Evolutionary conservation across 1,139 yeast species (phyloP).

Genomic region (Pneumocystis sp.): DNA sequence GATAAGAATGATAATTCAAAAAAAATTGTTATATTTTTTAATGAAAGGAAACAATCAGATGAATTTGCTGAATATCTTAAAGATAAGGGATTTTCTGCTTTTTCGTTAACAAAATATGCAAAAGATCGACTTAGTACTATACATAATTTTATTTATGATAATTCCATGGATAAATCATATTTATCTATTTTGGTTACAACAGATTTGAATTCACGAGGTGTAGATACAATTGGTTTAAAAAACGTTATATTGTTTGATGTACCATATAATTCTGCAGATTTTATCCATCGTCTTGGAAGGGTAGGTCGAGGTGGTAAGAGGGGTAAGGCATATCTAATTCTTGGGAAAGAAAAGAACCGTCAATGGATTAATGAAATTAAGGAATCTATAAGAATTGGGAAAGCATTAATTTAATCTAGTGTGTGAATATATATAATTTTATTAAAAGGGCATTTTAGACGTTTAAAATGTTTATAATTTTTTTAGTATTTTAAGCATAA

Average conservation of each 20-base stretch:
- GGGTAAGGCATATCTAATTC: constrained; percentile 72
- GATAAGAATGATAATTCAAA: constrained; percentile 78
- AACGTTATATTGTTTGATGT: constrained; percentile 75
- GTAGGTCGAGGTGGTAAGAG: constrained; percentile 85
- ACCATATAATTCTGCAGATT: constrained; percentile 71
- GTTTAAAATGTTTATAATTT: background rate
- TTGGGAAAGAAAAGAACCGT: constrained; percentile 46
- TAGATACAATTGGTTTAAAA: constrained; percentile 68
- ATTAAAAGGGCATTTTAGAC: constrained; percentile 52
- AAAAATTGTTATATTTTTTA: constrained; percentile 76
- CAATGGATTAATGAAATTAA: constrained; percentile 80
- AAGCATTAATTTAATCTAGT: constrained; percentile 13
- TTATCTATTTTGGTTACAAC: constrained; percentile 68
- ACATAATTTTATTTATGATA: constrained; percentile 37
- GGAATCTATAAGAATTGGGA: constrained; percentile 44
- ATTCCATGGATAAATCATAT: constrained; percentile 7
- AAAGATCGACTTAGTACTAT: constrained; percentile 45
- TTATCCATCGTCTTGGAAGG: constrained; percentile 84
- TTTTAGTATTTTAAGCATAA: background rate
- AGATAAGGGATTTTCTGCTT: constrained; percentile 44
- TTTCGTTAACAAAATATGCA: constrained; percentile 53
- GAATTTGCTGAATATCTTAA: constrained; percentile 42
- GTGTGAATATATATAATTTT: constrained; percentile 6
- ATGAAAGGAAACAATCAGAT: constrained; percentile 50
- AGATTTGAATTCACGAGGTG: constrained; percentile 77